Percentiles rank a stretch among this genome's conserved stretches.
phyloP scores from a whole-genome alignment of 768 basidiomycete genomes.

The Hericium alpestre region DNA sequence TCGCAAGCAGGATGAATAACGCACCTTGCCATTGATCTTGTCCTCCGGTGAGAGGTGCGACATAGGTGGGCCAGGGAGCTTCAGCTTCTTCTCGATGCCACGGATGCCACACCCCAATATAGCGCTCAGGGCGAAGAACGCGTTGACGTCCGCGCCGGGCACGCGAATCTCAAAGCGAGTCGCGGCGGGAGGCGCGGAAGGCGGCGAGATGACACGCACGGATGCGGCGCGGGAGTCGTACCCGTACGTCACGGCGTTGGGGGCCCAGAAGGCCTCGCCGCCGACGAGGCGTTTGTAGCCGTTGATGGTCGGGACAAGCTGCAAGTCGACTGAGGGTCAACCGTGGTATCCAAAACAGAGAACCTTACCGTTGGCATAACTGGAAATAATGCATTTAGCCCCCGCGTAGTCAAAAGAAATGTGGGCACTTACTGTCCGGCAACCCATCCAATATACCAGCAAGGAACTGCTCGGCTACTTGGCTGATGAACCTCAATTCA shows the following conservation, averaged over 20 bases:
- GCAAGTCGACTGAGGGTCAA: background rate
- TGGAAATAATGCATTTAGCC: conserved; percentile 1
- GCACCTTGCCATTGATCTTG: conserved; percentile 45
- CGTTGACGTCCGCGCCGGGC: conserved; percentile 96
- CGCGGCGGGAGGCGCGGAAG: conserved; percentile 67
- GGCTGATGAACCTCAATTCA: conserved; percentile 78
- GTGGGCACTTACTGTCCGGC: conserved; percentile 58
- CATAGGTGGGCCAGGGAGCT: conserved; percentile 64
- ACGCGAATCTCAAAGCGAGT: conserved; percentile 91
- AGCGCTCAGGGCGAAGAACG: conserved; percentile 79
- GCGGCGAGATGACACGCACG: conserved; percentile 86
- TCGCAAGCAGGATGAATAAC: conserved; percentile 1
- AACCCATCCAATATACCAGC: conserved; percentile 87
- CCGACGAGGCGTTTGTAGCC: conserved; percentile 95
- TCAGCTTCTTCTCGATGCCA: conserved; percentile 72
- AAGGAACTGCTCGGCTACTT: conserved; percentile 85
- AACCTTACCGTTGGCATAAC: conserved; percentile 11
- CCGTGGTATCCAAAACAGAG: background rate
- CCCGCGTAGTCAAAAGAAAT: background rate
- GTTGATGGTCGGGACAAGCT: conserved; percentile 87
- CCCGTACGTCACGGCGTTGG: conserved; percentile 86
- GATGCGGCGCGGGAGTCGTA: conserved; percentile 93
- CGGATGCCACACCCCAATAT: conserved; percentile 81
- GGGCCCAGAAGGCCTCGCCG: conserved; percentile 91
- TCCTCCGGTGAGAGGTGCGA: conserved; percentile 44